A percentile compares a stretch with the other conserved stretches of the same genome.
These are phyloP conservation scores for Peniophora sp. DNA, from an alignment of 1,284 basidiomycete species.

Conservation along the genomic window DNA sequence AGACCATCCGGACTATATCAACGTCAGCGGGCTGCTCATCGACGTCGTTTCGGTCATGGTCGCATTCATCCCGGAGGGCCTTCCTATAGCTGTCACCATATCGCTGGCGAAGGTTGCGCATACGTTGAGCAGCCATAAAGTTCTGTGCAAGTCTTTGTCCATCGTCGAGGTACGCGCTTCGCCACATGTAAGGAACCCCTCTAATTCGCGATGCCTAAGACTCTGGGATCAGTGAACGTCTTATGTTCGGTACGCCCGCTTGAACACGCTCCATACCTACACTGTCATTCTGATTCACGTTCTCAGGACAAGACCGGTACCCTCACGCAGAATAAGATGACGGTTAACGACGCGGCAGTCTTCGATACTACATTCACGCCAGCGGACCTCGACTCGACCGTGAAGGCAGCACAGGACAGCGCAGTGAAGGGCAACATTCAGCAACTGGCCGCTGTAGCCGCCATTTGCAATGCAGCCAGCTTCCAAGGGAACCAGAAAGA, in stretches of 20 bases:
- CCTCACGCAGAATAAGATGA: conserved; percentile 43
- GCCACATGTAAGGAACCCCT: no score
- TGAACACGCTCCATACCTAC: no score
- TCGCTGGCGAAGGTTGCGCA: conserved; percentile 40
- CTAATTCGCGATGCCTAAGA: conserved; percentile 11
- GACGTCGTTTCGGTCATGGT: conserved; percentile 56
- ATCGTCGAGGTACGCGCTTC: conserved; percentile 26
- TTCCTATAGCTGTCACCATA: conserved; percentile 37
- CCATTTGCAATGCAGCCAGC: conserved; percentile 50
- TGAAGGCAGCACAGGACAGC: conserved; percentile 4
- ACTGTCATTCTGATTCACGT: no score
- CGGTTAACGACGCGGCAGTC: conserved; percentile 26
- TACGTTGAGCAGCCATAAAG: conserved; percentile 45
- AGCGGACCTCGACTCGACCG: conserved; percentile 2
- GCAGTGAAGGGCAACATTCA: conserved; percentile 12
- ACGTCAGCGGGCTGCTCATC: conserved; percentile 44
- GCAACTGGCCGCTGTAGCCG: conserved; percentile 35
- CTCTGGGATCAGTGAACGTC: conserved; percentile 37
- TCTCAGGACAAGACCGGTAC: conserved; percentile 40
- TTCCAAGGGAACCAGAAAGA: conserved; percentile 30
- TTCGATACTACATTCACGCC: conserved; percentile 30
- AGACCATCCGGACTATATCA: conserved; percentile 47
- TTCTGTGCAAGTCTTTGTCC: conserved; percentile 41
- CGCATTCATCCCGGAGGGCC: conserved; percentile 48
- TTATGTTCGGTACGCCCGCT: conserved; percentile 29